These are phyloP conservation scores for Metschnikowia gruessii DNA, from an alignment of 805 yeast genomes.

Conservation along the genomic window DNA sequence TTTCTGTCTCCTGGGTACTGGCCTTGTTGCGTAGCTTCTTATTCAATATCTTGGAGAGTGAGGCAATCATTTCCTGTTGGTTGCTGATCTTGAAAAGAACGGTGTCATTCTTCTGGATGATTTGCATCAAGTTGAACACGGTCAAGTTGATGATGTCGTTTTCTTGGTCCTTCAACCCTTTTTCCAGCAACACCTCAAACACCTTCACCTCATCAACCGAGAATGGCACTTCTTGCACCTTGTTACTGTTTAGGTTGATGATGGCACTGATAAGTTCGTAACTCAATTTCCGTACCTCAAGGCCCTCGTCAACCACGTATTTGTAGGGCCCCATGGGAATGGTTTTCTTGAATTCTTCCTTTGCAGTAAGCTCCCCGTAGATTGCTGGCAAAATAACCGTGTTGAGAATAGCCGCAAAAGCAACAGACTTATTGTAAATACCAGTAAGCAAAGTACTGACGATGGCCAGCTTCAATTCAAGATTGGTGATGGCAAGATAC, in stretches of 20 bases:
- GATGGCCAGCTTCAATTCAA: conserved; percentile 59
- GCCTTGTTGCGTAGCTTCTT: conserved; percentile 57
- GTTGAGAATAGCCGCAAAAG: conserved; percentile 46
- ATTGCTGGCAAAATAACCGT: conserved; percentile 47
- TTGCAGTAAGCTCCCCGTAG: conserved; percentile 52
- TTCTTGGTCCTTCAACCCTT: conserved; percentile 59
- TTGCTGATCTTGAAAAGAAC: conserved; percentile 32
- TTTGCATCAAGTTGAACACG: conserved; percentile 38
- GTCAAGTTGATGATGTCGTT: conserved; percentile 56
- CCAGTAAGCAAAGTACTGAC: conserved; percentile 58
- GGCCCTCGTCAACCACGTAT: conserved; percentile 75
- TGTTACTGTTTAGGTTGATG: conserved; percentile 26
- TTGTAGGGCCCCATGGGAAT: conserved; percentile 87
- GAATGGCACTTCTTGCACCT: conserved; percentile 16
- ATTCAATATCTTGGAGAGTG: conserved; percentile 34
- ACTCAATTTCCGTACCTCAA: conserved; percentile 67
- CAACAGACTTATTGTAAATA: conserved; percentile 51
- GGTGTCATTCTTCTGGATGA: conserved; percentile 23
- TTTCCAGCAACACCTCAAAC: conserved; percentile 41
- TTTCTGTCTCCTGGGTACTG: conserved; percentile 65
- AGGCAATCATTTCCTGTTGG: conserved; percentile 33
- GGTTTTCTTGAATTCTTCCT: conserved; percentile 54
- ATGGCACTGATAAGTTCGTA: conserved; percentile 67
- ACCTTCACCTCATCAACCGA: conserved; percentile 31
- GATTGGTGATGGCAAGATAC: conserved; percentile 32